Percentiles rank a stretch among this genome's conserved stretches.
These are phyloP conservation scores for Yarrowia hollandica DNA, from an alignment of 805 yeast species.

Conservation along the genomic window DNA sequence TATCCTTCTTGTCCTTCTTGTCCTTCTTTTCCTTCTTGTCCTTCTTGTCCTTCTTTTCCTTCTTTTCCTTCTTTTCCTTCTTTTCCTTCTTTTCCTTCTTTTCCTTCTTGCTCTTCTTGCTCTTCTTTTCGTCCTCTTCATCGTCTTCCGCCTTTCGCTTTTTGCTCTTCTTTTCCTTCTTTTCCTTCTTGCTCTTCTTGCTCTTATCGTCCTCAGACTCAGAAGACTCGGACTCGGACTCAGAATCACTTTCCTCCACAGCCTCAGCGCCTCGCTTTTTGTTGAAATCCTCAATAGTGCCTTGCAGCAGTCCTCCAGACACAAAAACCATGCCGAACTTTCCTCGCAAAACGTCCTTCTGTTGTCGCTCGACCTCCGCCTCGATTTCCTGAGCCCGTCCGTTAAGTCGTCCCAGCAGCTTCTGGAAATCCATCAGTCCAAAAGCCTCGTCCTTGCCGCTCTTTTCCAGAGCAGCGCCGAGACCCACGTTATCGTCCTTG, in stretches of 20 bases:
- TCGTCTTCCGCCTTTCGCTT: slow-evolving; percentile 38
- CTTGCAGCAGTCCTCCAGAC: slow-evolving; percentile 75
- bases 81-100: slow-evolving; percentile 37
- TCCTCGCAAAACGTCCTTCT: slow-evolving; percentile 72
- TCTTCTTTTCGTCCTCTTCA: slow-evolving; percentile 34
- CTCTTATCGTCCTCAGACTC: slow-evolving; percentile 28
- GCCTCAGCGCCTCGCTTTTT: slow-evolving; percentile 30
- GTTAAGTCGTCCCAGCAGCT: slow-evolving; percentile 82
- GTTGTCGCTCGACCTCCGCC: slow-evolving; percentile 56
- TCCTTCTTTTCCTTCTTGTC: slow-evolving; percentile 36
- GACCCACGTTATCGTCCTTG: slow-evolving; percentile 80
- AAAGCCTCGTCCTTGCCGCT: slow-evolving; percentile 76
- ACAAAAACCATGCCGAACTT: slow-evolving; percentile 88
- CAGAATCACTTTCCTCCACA: slow-evolving; percentile 40
- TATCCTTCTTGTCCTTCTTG: slow-evolving; percentile 39
- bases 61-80: slow-evolving; percentile 38
- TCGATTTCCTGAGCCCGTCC: slow-evolving; percentile 69
- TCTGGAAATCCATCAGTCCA: slow-evolving; percentile 90
- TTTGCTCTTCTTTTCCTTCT: slow-evolving; percentile 40
- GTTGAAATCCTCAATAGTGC: slow-evolving; percentile 73
- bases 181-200: slow-evolving; percentile 32
- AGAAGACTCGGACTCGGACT: not conserved
- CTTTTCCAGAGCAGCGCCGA: slow-evolving; percentile 65
- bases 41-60: slow-evolving; percentile 38
- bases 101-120: slow-evolving; percentile 34